Base-by-base conservation (phyloP, 108 stramenopile species). In the Skeletonema marinoi region DNA sequence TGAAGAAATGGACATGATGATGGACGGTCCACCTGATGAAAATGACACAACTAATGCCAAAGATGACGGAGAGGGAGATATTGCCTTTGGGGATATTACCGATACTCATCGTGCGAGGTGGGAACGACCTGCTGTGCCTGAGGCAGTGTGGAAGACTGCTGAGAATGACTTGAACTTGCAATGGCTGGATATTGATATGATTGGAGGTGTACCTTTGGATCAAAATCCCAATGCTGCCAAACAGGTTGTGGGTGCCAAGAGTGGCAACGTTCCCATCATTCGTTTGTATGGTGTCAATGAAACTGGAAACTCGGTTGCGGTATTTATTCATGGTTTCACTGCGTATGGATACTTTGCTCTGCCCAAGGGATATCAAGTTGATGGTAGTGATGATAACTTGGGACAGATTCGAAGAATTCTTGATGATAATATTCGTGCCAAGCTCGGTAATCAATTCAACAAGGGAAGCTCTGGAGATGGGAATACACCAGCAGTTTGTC, bases 161-260 rank as follows among this genome's bases (percentile, higher is more conserved):
- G 39, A 81, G 10, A 38, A 71, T 16, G 90, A 92, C 56, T 67
- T 96, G 31, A 86, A 88, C 39, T 73, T 97, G 21, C 97, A 99
- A 80, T 99, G 99, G 98, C 74, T 98, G 36, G 98, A 99, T 82
- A 93, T 98, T 66, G 99, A 99, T 78, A 94, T 97, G 85, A 84
- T 94, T 31, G 75, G 90, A 11, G 98, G 97, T 8, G 32, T 76
- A 17, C 94, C 96, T 1, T 83, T 98, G 38, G 16, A 54, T 3
- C 32, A 72, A 59, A 92, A 97, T 74, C 95, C 96, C 50, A 93
- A 91, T 68, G 73, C 81, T 7, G 62, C 71, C 9, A 84, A 85
- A 30, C 65, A 69, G 12, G 83, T 92, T 31, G 78, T 90, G 16
- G 93, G 96, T 9, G 87, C 93, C 32, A 60, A 48, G 4, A 54